Percentiles rank a stretch among this genome's conserved stretches.
These are phyloP conservation scores for Chalciporus pseudorubinellus DNA, from an alignment of 768 basidiomycete species.

Conservation along the genomic window DNA sequence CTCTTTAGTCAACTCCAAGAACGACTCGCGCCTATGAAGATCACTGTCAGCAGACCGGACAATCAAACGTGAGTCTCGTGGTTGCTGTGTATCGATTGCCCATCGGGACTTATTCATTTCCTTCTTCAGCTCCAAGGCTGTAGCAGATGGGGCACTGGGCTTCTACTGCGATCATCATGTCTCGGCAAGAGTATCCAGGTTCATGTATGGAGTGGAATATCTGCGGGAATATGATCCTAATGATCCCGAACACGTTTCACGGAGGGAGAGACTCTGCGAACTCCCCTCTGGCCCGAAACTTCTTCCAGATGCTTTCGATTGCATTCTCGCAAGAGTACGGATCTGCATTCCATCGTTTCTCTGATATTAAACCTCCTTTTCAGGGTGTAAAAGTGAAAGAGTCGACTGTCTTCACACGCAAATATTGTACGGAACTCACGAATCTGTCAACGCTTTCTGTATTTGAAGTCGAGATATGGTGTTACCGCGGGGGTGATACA, in stretches of 20 bases:
- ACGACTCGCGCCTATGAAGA: constrained; percentile 50
- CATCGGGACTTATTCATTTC: constrained; percentile 3
- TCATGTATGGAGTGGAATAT: constrained; percentile 82
- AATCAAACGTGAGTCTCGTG: constrained; percentile 62
- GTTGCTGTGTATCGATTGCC: not conserved
- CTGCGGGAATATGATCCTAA: constrained; percentile 62
- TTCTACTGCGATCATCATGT: constrained; percentile 87
- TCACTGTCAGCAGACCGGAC: constrained; percentile 73
- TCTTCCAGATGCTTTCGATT: constrained; percentile 82
- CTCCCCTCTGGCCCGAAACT: constrained; percentile 74
- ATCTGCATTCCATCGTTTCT: not conserved
- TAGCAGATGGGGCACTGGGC: constrained; percentile 79
- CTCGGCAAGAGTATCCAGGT: constrained; percentile 75
- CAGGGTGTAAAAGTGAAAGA: constrained; percentile 77
- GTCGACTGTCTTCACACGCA: constrained; percentile 76
- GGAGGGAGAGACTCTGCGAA: constrained; percentile 66
- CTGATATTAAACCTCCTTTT: constrained; percentile 7
- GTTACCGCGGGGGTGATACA: constrained; percentile 70
- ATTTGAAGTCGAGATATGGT: constrained; percentile 85
- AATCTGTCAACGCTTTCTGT: constrained; percentile 72
- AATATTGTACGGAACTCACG: constrained; percentile 81
- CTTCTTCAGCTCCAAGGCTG: constrained; percentile 70
- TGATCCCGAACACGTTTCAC: constrained; percentile 63
- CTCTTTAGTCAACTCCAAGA: constrained; percentile 74
- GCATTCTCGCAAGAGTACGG: constrained; percentile 67